Evolutionary conservation across 2,329 filamentous ascomycete species (phyloP), one percentile per base, ranked within the genome.

Genomic region (Thermomyces lanuginosus): DNA sequence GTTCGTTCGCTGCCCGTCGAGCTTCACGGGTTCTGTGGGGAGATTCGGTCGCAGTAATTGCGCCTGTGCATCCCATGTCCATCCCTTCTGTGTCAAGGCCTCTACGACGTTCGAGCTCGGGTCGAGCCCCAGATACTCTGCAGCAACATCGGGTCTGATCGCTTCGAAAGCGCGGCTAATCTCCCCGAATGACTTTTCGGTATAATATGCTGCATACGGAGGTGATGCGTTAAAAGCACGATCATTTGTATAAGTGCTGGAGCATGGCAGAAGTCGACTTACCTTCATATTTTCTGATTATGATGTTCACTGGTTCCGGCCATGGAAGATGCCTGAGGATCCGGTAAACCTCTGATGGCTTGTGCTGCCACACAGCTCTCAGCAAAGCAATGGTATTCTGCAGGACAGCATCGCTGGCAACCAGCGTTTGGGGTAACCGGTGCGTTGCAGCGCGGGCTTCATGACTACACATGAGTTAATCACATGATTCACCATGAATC

Each of bases 391-490:
- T 28, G 21, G 48, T 49, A 26, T 44, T 52, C 25, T 53, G 46
- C 16, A 56, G 14, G n/a, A 43, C 38, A 7, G 40, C 22, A 26
- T 54, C 48, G 9, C 36, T 35, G 18, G 43, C 34, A 10, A 42
- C 28, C 10, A 57, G 27, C 1, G 32, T 32, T 24, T 36, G 36
- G 1, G 53, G 55, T 28, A 56, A 42, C 26, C 55, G 44, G 21
- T 47, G 37, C 4, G 44, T 51, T 30, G 55, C 36, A 21, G 49
- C 44, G n/a, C 50, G 53, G 27, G 54, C 52, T 47, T 57, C 54
- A 23, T 42, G 36, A 28, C 53, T 35, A 15, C 8, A 18, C 7
- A 13, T 34, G 16, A 35, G 27, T 26, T 31, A 28, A 15, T 14
- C 6, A 19, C 5, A 7, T 16, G 7, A 10, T 9, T 12, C 5